Base-by-base conservation (phyloP, 176 grass and related monocot species). In the Eleusine coracana region DNA sequence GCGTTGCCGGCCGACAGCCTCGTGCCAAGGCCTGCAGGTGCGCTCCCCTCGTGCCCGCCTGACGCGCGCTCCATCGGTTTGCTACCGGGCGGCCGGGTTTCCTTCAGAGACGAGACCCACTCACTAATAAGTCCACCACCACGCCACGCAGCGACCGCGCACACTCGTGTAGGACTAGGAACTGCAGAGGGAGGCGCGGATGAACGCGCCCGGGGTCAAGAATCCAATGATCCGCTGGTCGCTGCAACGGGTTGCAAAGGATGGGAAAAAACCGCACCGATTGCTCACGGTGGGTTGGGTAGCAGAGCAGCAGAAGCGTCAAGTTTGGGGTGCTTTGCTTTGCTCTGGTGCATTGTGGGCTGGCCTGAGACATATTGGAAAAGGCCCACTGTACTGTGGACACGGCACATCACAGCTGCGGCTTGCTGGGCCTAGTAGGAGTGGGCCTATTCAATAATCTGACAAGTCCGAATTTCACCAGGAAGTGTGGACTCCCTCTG, bases 211-310 rank as follows among this genome's bases (percentile, higher is more conserved):
- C 7, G 20, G 58, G 59, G 73, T 82, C 79, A 87, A 70, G 72
- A 39, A 60, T 66, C 38, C 74, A 79, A 88, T 73, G 59, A 80
- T 75, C 52, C 52, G 40, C 60, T 63, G 87, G 63, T 84, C 82
- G 87, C 67, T n/a, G 65, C 75, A 66, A 50, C 51, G 83, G 27
- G 28, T n/a, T 34, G 68, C 54, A 34, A 2, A 61, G 7, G 23
- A 61, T 61, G 20, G 36, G 21, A 42, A 23, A 39, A 56, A 10
- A 1, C 73, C 9, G 45, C 41, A 8, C 41, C 5, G 41, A 42
- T 42, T 34, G 7, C 41, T 5, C 41, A 42, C 41, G 41, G 41
- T 34, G 2, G 2, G 25, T 25, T 2, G 31, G 31, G 31, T 34
- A 34, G 31, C 31, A 34, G 31, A 34, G 31, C 31, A 34, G 2